Conservation (phyloP, 306 rosid species). For the Prunus mira region DNA sequence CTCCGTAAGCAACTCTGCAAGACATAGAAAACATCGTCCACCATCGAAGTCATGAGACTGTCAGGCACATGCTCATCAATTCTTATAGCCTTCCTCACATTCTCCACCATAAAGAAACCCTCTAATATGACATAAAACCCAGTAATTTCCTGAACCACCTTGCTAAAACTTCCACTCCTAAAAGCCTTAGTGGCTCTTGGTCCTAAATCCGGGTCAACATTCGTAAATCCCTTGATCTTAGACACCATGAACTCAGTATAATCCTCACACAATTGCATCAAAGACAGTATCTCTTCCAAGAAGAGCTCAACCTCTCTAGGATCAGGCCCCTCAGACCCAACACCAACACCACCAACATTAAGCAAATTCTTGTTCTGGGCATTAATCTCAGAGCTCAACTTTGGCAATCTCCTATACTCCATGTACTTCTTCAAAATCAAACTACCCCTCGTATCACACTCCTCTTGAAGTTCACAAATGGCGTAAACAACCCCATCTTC, state of each 20-base stretch:
- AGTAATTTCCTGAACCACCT: conserved; percentile 78
- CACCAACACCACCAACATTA: conserved; percentile 82
- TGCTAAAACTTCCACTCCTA: conserved; percentile 83
- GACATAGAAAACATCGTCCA: conserved; percentile 93
- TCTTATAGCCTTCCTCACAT: conserved; percentile 83
- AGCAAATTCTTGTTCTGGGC: conserved; percentile 72
- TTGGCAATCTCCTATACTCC: conserved; percentile 80
- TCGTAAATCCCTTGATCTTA: conserved; percentile 73
- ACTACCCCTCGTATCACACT: conserved; percentile 83
- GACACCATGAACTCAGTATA: conserved; percentile 83
- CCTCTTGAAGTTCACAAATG: conserved; percentile 95
- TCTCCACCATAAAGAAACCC: conserved; percentile 98
- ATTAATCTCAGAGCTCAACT: conserved; percentile 76
- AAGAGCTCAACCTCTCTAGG: conserved; percentile 82
- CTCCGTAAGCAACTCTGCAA: conserved; percentile 88
- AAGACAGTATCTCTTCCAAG: conserved; percentile 78
- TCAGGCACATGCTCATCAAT: conserved; percentile 86
- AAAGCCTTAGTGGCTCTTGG: conserved; percentile 89
- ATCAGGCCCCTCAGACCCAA: conserved; percentile 72
- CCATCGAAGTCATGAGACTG: conserved; percentile 93
- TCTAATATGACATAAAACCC: conserved; percentile 89
- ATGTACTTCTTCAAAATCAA: conserved; percentile 81
- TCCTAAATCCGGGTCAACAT: conserved; percentile 79
- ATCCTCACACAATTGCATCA: conserved; percentile 94
- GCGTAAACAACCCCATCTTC: conserved; percentile 96